Conservation (phyloP, 257 asterid genomes). For the Petunia axillaris region DNA sequence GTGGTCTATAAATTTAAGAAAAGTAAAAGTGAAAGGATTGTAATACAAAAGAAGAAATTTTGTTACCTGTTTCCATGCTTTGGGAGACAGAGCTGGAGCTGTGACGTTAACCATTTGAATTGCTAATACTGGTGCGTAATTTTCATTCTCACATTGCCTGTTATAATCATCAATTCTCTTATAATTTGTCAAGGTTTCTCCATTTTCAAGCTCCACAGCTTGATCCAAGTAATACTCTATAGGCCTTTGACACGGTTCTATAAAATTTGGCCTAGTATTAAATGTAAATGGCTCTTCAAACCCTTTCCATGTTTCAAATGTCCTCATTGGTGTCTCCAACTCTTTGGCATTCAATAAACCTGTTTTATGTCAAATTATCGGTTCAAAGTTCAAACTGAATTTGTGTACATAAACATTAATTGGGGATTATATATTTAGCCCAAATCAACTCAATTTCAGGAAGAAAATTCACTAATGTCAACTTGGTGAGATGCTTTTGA, state of each 20-base stretch:
- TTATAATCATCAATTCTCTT: conserved; percentile 27
- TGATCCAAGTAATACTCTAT: conserved; percentile 45
- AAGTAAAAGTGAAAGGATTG: background rate
- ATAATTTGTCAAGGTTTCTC: conserved; percentile 48
- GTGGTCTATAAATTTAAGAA: background rate
- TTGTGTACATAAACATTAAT: no score
- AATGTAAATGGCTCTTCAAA: conserved; percentile 60
- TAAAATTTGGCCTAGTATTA: conserved; percentile 50
- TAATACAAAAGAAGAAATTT: background rate
- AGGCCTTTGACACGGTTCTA: conserved; percentile 63
- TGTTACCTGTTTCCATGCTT: conserved; percentile 62
- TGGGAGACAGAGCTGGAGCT: conserved; percentile 49
- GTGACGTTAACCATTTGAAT: conserved; percentile 52
- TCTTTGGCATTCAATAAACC: conserved; percentile 42
- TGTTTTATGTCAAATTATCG: no score
- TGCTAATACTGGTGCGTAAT: conserved; percentile 41
- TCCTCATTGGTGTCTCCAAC: conserved; percentile 63
- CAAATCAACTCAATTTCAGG: no score
- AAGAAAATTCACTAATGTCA: no score
- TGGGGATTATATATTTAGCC: no score
- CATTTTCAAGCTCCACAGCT: conserved; percentile 36
- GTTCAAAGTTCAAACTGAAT: no score
- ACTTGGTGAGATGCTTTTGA: no score
- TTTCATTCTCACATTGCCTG: conserved; percentile 38
- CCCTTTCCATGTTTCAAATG: conserved; percentile 79